phyloP scores from a whole-genome alignment of 108 stramenopile genomes.

The Skeletonema potamos region DNA sequence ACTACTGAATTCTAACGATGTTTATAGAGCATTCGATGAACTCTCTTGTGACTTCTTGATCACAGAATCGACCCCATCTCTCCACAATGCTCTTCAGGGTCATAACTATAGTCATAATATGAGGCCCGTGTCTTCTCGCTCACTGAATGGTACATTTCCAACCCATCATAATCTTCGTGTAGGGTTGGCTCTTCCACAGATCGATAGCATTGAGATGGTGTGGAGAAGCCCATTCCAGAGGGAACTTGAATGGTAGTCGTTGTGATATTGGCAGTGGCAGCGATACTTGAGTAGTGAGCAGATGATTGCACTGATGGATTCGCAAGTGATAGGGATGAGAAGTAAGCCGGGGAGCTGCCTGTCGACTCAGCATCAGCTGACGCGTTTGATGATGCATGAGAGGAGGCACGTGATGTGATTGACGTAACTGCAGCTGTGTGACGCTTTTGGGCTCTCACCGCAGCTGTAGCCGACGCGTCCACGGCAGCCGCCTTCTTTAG shows the following conservation, averaged over 20 bases:
- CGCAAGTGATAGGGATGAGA: neutral
- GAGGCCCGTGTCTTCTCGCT: neutral
- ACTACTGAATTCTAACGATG: too few relatives aligned
- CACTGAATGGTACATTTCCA: neutral
- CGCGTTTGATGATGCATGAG: neutral
- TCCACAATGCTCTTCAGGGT: neutral
- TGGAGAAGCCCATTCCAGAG: neutral
- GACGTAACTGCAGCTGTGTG: neutral
- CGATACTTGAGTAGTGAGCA: neutral
- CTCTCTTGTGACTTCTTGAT: too few relatives aligned
- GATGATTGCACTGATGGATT: neutral
- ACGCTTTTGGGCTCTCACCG: neutral
- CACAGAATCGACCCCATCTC: neutral
- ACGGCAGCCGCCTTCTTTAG: neutral
- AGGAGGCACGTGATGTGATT: neutral
- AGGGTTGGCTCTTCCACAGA: neutral
- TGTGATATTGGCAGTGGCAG: neutral
- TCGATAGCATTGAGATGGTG: neutral
- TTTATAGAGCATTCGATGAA: neutral
- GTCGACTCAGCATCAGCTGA: neutral
- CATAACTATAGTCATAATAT: constrained; percentile 1
- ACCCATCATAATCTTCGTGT: neutral
- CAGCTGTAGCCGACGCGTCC: neutral
- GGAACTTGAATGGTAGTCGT: neutral
- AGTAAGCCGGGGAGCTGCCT: neutral